Base-by-base conservation (phyloP, 1,139 yeast species). In the Geotrichum bryndzae region DNA sequence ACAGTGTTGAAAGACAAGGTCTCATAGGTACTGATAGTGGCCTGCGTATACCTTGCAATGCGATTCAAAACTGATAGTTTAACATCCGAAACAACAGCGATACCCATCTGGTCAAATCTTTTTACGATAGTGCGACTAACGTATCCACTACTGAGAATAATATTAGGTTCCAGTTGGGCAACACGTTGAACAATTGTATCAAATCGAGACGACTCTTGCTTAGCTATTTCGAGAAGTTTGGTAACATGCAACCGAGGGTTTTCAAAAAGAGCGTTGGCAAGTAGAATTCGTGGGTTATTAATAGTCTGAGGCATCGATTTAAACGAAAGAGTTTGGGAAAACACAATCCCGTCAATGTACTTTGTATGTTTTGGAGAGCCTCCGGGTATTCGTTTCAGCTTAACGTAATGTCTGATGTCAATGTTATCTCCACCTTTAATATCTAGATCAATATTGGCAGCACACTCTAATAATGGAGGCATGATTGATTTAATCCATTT, bases 191-290 rank as follows among this genome's bases (percentile, higher is more conserved):
- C 96, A 57, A 94, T 79, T 68, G 92, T 92, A 60, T 86, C 83
- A 56, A 94, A 80, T 69, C 88, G 92, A 66, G 94, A 97, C 55
- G 83, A 80, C 70, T 94, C 98, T 71, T 95, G 99, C 0, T 95
- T 90, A 59, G 90, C 80, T 0, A 94, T 87, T 3, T 96, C 89
- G 62, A 90, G 87, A 63, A 94, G 77, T 70, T 96, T 88, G 72
- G 91, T 85, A 63, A 91, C 88, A 58, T 80, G 84, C 53, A 80
- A 88, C 65, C 88, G 85, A 66, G 86, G 81, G 68, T 91, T 94
- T 71, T 92, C 98, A 33, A 95, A 78, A 0, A 98, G 97, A 69
- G 95, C 94, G 80, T 91, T 87, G 11, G 95, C 80, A 41, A 95
- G 78, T 61, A 95, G 85, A 54, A 95, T 87, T 62, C 86, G 82